Conservation (phyloP, 495 filamentous ascomycete species). For the Aspergillus ostianus region DNA sequence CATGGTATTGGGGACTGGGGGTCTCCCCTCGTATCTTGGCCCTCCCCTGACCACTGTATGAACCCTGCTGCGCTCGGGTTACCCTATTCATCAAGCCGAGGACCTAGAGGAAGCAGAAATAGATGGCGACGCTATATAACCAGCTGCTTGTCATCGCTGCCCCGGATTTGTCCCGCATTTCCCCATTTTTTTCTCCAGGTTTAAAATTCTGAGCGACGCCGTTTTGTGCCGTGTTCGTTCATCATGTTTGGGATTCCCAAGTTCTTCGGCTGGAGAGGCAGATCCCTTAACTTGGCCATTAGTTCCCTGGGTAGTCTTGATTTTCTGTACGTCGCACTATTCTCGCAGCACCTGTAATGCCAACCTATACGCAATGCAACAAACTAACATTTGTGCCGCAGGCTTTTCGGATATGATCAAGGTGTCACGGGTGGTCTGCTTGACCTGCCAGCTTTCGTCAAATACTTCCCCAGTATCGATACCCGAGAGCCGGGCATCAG, state of each 20-base stretch:
- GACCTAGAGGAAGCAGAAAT: neutral
- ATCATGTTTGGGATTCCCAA: constrained; percentile 41
- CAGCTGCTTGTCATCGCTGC: constrained; percentile 12
- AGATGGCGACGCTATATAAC: constrained; percentile 21
- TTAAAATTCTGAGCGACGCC: neutral
- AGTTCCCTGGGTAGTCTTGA: constrained; percentile 66
- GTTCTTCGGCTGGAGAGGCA: constrained; percentile 64
- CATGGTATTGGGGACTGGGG: constrained; percentile 3
- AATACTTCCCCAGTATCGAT: constrained; percentile 48
- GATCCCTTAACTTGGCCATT: constrained; percentile 62
- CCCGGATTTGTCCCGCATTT: neutral
- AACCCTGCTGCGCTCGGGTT: constrained; percentile 21
- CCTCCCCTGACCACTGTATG: constrained; percentile 12
- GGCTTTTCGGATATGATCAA: constrained; percentile 56
- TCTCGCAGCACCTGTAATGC: neutral
- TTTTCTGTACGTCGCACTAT: constrained; percentile 47
- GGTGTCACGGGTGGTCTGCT: constrained; percentile 58
- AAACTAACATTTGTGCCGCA: neutral
- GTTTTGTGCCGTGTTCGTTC: constrained; percentile 10
- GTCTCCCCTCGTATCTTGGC: constrained; percentile 25
- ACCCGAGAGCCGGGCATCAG: constrained; percentile 12
- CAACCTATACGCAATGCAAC: neutral
- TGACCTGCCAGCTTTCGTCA: constrained; percentile 51
- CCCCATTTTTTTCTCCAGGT: constrained; percentile 13
- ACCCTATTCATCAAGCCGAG: constrained; percentile 25